Evolutionary conservation across 257 asterid genomes (phyloP).

Genomic region (Cynanchum wilfordii): DNA sequence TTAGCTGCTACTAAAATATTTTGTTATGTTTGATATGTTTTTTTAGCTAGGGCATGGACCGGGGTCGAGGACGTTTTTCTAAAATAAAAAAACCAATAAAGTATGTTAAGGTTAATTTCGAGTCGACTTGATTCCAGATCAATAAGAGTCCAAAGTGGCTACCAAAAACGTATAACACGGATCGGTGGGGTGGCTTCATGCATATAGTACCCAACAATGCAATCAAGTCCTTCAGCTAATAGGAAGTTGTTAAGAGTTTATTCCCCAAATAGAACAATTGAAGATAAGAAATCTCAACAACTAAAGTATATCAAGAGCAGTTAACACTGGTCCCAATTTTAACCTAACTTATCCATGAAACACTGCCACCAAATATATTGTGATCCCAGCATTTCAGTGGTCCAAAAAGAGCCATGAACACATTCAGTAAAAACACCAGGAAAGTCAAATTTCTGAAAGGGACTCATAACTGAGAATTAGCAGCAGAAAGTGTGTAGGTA

Average conservation of each 20-base stretch:
- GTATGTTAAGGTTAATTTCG: no score
- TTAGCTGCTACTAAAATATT: background rate
- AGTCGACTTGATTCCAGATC: no score
- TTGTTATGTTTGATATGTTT: background rate
- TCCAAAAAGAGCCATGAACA: slow-evolving; percentile 14
- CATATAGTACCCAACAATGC: background rate
- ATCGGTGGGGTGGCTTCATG: background rate
- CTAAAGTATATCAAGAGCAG: slow-evolving; percentile 12
- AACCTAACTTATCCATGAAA: slow-evolving; percentile 1
- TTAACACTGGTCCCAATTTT: slow-evolving; percentile 11
- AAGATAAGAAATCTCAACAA: slow-evolving; percentile 3
- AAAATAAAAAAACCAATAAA: background rate
- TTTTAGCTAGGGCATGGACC: background rate
- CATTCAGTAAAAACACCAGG: background rate
- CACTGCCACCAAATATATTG: background rate
- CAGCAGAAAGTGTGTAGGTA: background rate
- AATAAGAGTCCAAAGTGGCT: no score
- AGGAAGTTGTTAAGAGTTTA: background rate
- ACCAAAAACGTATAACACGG: no score
- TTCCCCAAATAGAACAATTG: background rate
- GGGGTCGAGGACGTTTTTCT: background rate
- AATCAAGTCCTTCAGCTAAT: background rate
- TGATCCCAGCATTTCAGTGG: slow-evolving; percentile 11
- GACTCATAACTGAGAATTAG: background rate
- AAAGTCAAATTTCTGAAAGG: slow-evolving; percentile 6